These are phyloP conservation scores for Epicoccum nigrum DNA, from an alignment of 2,329 filamentous ascomycete genomes.

Conservation along the genomic window DNA sequence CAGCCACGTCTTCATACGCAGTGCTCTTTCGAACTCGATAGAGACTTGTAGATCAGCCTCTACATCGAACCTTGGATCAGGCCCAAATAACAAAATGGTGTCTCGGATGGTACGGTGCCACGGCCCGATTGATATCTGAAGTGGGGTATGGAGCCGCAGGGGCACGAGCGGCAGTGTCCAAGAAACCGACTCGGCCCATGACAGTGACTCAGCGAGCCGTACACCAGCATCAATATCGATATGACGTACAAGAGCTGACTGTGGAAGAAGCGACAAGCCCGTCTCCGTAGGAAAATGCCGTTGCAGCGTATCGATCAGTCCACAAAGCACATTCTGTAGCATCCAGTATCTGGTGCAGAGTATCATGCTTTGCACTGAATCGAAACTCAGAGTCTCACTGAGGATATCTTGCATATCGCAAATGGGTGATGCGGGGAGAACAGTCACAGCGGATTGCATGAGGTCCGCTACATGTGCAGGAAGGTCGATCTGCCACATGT, in stretches of 20 bases:
- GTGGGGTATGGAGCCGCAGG: slow-evolving; percentile 35
- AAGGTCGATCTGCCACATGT: slow-evolving; percentile 29
- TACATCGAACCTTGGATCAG: not conserved
- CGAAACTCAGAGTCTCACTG: slow-evolving; percentile 26
- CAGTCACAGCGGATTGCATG: slow-evolving; percentile 22
- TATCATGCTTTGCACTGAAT: slow-evolving; percentile 30
- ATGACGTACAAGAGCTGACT: slow-evolving; percentile 15
- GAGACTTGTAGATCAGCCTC: not conserved
- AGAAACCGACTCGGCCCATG: slow-evolving; percentile 29
- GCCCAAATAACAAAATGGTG: not conserved
- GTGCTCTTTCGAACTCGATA: slow-evolving; percentile 16
- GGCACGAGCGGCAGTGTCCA: slow-evolving; percentile 33
- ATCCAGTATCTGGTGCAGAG: slow-evolving; percentile 39
- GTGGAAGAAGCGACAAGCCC: slow-evolving; percentile 26
- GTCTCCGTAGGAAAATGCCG: slow-evolving; percentile 29
- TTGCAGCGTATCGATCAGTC: slow-evolving; percentile 31
- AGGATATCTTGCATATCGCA: slow-evolving; percentile 30
- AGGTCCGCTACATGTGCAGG: slow-evolving; percentile 23
- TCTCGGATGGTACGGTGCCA: slow-evolving; percentile 32
- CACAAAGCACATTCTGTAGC: slow-evolving; percentile 31
- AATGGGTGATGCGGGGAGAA: slow-evolving; percentile 14
- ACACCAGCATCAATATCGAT: slow-evolving; percentile 30
- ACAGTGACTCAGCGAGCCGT: slow-evolving; percentile 28
- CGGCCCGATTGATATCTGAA: slow-evolving; percentile 34
- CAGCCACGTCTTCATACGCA: slow-evolving; percentile 33